Percentiles rank a stretch among this genome's conserved stretches.
phyloP scores from a whole-genome alignment of 73 alveolate genomes.

The Paramecium sexaurelia region DNA sequence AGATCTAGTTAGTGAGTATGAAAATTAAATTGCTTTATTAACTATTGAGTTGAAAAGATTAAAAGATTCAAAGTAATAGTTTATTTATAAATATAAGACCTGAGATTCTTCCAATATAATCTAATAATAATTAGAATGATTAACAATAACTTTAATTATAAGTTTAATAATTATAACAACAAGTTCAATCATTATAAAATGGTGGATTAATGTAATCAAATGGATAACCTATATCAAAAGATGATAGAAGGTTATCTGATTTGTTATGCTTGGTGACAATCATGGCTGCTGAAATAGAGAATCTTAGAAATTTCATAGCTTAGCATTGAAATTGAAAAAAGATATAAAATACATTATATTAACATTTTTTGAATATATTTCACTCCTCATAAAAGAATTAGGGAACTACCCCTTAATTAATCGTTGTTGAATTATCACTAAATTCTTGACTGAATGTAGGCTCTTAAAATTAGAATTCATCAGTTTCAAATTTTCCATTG shows the following conservation, averaged over 20 bases:
- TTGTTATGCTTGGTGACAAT: constrained; percentile 15
- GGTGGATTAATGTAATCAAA: neutral
- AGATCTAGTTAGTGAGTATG: neutral
- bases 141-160: neutral
- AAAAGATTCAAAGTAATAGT: neutral
- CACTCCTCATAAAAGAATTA: constrained; percentile 47
- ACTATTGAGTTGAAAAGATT: constrained; percentile 25
- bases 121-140: neutral
- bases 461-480: constrained; percentile 11
- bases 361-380: neutral
- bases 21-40: constrained; percentile 23
- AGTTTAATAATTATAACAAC: neutral
- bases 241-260: constrained; percentile 25
- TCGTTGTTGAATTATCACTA: constrained; percentile 7
- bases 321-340: neutral
- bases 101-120: neutral
- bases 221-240: neutral
- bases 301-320: neutral
- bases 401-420: constrained; percentile 53
- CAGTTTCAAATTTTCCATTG: constrained; percentile 38
- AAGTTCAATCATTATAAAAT: neutral
- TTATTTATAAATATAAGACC: neutral
- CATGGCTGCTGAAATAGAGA: constrained; percentile 52
- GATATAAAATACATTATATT: neutral
- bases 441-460: neutral